These are phyloP conservation scores for Neolentinus lepideus DNA, from an alignment of 1,284 basidiomycete species.

Conservation along the genomic window DNA sequence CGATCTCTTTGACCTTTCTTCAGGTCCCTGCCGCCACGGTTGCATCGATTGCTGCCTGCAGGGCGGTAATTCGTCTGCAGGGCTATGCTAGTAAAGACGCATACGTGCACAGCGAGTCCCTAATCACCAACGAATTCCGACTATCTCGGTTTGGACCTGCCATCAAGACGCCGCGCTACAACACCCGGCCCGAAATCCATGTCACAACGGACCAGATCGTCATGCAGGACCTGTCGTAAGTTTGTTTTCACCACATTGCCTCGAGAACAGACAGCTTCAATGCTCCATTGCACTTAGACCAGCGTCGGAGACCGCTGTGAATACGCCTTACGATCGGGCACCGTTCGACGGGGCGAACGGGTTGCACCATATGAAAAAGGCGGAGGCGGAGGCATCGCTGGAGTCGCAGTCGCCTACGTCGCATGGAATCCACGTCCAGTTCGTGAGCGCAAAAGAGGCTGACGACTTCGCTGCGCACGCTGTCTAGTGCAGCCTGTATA, in stretches of 20 bases:
- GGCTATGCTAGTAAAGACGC: conserved; percentile 40
- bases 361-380: not conserved
- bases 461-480: not conserved
- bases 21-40: not conserved
- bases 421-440: not conserved
- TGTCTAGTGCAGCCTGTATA: not conserved
- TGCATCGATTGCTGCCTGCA: conserved; percentile 57
- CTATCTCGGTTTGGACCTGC: conserved; percentile 12
- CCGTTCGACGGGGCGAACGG: not conserved
- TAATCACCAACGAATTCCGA: conserved; percentile 24
- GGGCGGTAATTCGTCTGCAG: conserved; percentile 55
- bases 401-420: not conserved
- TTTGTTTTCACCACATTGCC: not conserved
- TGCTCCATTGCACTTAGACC: not conserved
- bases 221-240: conserved; percentile 24
- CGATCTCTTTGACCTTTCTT: not conserved
- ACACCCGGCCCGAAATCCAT: conserved; percentile 43
- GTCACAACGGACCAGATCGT: conserved; percentile 57
- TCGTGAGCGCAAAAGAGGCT: not conserved
- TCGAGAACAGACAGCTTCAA: too few species aligned
- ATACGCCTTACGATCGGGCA: not conserved
- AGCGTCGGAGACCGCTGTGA: not conserved
- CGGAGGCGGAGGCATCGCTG: not conserved
- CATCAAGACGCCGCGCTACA: conserved; percentile 11
- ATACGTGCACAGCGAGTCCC: conserved; percentile 40